These are phyloP conservation scores for Talaromyces islandicus DNA, from an alignment of 2,329 filamentous ascomycete genomes.

Conservation along the genomic window DNA sequence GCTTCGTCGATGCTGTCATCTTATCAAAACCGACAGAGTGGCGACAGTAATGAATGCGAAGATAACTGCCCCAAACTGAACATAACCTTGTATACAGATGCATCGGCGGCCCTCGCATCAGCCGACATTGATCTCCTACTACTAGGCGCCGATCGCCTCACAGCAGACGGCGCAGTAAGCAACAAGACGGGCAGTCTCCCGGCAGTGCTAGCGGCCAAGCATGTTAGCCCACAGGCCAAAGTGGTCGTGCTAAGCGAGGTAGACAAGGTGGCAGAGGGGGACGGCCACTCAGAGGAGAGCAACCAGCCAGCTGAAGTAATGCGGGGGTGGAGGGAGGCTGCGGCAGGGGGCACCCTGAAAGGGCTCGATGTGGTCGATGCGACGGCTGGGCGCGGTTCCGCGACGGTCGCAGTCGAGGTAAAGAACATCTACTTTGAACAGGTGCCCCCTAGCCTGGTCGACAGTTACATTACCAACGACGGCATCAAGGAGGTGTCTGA, in stretches of 20 bases:
- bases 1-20: slow-evolving; percentile 35
- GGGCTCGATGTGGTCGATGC: slow-evolving; percentile 14
- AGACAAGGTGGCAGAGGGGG: slow-evolving; percentile 55
- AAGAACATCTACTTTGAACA: slow-evolving; percentile 56
- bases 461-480: slow-evolving; percentile 52
- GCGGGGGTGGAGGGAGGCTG: slow-evolving; percentile 38
- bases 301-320: slow-evolving; percentile 50
- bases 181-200: slow-evolving; percentile 64
- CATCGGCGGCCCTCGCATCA: slow-evolving; percentile 51
- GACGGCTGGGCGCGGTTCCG: slow-evolving; percentile 3
- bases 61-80: slow-evolving; percentile 19
- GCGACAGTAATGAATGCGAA: neutral
- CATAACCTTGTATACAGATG: slow-evolving; percentile 54
- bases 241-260: slow-evolving; percentile 54
- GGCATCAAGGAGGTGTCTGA: slow-evolving; percentile 39
- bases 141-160: slow-evolving; percentile 60
- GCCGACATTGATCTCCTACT: slow-evolving; percentile 52
- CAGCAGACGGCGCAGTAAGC: slow-evolving; percentile 51
- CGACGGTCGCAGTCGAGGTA: slow-evolving; percentile 23
- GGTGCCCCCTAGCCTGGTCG: slow-evolving; percentile 47
- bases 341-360: slow-evolving; percentile 16
- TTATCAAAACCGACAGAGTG: slow-evolving; percentile 11
- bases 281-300: slow-evolving; percentile 42
- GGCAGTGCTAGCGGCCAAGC: slow-evolving; percentile 50
- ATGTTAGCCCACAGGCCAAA: slow-evolving; percentile 41